phyloP scores from a whole-genome alignment of 148 eudicot genomes.

The Fagopyrum esculentum region DNA sequence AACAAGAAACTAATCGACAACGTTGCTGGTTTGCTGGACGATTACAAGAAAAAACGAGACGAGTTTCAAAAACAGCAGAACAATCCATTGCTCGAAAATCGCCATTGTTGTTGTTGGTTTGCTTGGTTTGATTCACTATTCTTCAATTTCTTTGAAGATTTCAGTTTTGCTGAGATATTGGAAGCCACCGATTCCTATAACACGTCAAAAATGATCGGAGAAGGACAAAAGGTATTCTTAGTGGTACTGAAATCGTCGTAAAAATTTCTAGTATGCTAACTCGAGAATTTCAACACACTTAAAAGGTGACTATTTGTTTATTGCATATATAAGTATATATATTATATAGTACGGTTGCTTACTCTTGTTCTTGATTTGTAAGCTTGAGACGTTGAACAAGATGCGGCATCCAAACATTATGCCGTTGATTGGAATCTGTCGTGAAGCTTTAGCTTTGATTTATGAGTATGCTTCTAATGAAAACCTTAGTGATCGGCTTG shows the following conservation, averaged over 20 bases:
- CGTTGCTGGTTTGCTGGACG: slow-evolving; percentile 55
- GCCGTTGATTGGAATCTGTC: slow-evolving; percentile 75
- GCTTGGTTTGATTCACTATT: slow-evolving; percentile 23
- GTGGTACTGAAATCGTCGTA: slow-evolving; percentile 72
- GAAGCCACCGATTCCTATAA: slow-evolving; percentile 55
- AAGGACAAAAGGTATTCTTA: slow-evolving; percentile 61
- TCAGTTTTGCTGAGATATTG: slow-evolving; percentile 60
- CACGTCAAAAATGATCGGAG: slow-evolving; percentile 59
- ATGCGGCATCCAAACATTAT: slow-evolving; percentile 78
- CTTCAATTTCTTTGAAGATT: slow-evolving; percentile 45
- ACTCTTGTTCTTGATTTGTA: neutral
- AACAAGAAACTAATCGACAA: slow-evolving; percentile 47
- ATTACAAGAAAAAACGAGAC: slow-evolving; percentile 64
- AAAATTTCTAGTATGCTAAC: slow-evolving; percentile 51
- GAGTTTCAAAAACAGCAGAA: slow-evolving; percentile 57
- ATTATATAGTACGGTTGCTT: neutral
- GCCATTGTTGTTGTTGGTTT: slow-evolving; percentile 30
- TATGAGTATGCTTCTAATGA: slow-evolving; percentile 81
- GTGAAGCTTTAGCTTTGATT: slow-evolving; percentile 73
- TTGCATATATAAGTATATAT: too few relatives aligned
- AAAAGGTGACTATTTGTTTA: too few relatives aligned
- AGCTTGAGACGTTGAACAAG: slow-evolving; percentile 79
- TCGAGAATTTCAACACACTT: slow-evolving; percentile 45
- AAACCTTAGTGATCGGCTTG: slow-evolving; percentile 80
- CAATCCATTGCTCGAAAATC: slow-evolving; percentile 46